Evolutionary conservation across 345 rosid species (phyloP).

Genomic region (Gossypium raimondii): DNA sequence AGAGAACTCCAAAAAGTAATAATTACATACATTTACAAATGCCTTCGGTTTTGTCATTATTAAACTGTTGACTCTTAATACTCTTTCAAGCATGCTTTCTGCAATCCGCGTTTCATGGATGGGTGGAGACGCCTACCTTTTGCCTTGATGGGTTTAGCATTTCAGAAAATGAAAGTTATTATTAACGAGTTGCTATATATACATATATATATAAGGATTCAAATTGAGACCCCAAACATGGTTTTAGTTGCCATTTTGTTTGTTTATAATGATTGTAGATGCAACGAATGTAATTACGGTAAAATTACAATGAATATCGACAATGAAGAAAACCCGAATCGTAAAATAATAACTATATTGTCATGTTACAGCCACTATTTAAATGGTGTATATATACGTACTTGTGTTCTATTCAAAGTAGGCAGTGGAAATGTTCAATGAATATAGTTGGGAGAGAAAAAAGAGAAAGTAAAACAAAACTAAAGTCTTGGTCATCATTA

Average conservation of each 20-base stretch:
- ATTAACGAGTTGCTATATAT: not conserved
- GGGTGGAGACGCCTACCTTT: slow-evolving; percentile 14
- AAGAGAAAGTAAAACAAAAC: not conserved
- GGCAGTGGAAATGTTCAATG: slow-evolving; percentile 9
- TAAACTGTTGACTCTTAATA: not conserved
- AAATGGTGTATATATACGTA: not conserved
- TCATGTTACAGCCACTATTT: not conserved
- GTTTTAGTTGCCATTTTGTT: not conserved
- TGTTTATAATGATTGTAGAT: not conserved
- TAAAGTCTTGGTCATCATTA: slow-evolving; percentile 12
- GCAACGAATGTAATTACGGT: not conserved
- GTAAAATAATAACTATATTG: not conserved
- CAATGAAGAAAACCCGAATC: not conserved
- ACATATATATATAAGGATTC: not conserved
- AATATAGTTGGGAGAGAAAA: not conserved
- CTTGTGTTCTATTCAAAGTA: not conserved
- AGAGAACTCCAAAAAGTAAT: not conserved
- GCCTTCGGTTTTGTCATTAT: slow-evolving; percentile 4
- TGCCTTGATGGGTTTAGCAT: slow-evolving; percentile 5
- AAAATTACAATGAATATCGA: not conserved
- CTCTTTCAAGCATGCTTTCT: slow-evolving; percentile 15
- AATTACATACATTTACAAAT: not conserved
- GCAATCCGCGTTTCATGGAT: slow-evolving; percentile 12
- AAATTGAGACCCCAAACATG: not conserved
- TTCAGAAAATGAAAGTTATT: not conserved